Base-by-base conservation (phyloP, 768 basidiomycete species). In the Mycena alexandri region DNA sequence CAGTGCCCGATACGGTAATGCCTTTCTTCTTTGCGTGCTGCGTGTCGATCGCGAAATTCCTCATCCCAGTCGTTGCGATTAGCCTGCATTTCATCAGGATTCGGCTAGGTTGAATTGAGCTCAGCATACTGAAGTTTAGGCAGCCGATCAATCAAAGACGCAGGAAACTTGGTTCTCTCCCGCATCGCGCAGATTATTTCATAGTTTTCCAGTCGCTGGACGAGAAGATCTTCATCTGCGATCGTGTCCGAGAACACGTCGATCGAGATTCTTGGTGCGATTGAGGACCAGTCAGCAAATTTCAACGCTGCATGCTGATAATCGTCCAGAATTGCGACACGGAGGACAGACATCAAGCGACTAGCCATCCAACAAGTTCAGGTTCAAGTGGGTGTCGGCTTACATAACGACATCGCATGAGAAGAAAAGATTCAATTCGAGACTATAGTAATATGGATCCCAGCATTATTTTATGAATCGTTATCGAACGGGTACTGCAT, bases 401-500 rank as follows among this genome's bases (percentile, higher is more conserved):
- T 52, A 68, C 52, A 63, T 68, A 63, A 68, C 33, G 24, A 7
- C 48, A 57, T n/a, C n/a, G 16, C 36, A 33, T 50, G 48, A 55
- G 56, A 60, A 67, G 6, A 29, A 46, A 65, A 51, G 22, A 65
- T 44, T 38, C 33, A 34, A 55, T 68, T 29, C n/a, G 52, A 38
- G 58, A 54, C 53, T 65, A 68, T 9, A 59, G 58, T 71, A 68
- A 38, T n/a, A n/a, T 24, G 62, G 56, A 44, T 68, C 51, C 69
- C 19, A 38, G 57, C 63, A 67, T 67, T 71, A 70, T 65, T 67
- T 82, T 80, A 89, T 75, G 83, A 82, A 74, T 91, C 90, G 75
- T 88, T 80, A 71, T 89, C 90, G 71, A 94, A 94, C 12, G 88
- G 91, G 75, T 94, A 94, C 93, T 94, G 71, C 25, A n/a, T 0